Percentiles rank a stretch among this genome's conserved stretches.
phyloP scores from a whole-genome alignment of 345 rosid species.

The Geranium rotundifolium region DNA sequence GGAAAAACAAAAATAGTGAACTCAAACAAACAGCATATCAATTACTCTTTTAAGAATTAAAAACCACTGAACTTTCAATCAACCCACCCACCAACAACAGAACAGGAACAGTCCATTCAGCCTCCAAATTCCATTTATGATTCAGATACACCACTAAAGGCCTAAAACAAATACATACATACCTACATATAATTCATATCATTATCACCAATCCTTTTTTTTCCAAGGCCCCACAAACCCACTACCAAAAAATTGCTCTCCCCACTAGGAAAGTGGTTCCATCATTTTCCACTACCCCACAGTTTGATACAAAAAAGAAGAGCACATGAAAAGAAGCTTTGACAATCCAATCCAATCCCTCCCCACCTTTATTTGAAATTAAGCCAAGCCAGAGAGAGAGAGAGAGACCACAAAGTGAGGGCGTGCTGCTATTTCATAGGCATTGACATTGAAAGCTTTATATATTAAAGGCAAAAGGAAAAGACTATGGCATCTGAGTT shows the following conservation, averaged over 20 bases:
- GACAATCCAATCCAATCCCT: constrained; percentile 20
- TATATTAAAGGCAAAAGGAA: constrained; percentile 22
- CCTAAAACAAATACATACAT: not conserved
- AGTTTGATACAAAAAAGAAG: constrained; percentile 22
- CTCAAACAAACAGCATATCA: not conserved
- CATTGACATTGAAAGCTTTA: constrained; percentile 28
- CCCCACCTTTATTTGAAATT: constrained; percentile 15
- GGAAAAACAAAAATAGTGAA: no score
- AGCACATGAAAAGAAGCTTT: constrained; percentile 45
- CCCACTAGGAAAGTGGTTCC: constrained; percentile 50
- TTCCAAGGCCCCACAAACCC: constrained; percentile 55
- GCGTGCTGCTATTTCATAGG: constrained; percentile 24
- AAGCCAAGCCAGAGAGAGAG: constrained; percentile 7
- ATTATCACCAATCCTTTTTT: constrained; percentile 12
- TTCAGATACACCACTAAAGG: not conserved
- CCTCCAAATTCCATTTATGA: not conserved
- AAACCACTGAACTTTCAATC: not conserved
- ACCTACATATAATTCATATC: constrained; percentile 4
- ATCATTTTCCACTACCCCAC: constrained; percentile 60
- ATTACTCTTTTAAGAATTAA: not conserved
- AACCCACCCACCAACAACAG: constrained; percentile 1
- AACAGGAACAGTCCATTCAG: not conserved
- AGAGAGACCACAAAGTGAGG: constrained; percentile 5
- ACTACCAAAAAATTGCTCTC: constrained; percentile 27
- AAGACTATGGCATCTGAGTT: constrained; percentile 49